These are phyloP conservation scores for Lichtheimia hyalospora DNA, from an alignment of 371 early-diverging fungal genomes.

Conservation along the genomic window DNA sequence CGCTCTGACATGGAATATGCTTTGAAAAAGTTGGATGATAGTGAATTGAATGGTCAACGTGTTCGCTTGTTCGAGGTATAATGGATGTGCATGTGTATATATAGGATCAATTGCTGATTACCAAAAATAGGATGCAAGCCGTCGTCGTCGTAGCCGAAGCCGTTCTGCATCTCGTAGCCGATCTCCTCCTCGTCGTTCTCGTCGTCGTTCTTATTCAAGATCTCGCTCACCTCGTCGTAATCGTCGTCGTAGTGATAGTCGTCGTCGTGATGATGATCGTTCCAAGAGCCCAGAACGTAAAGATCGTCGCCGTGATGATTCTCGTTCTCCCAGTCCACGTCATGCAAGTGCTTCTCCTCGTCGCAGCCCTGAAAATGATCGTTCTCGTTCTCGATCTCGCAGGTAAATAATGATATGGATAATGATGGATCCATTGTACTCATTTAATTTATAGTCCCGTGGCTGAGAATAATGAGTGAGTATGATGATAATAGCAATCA, in stretches of 20 bases:
- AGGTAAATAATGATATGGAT: background rate
- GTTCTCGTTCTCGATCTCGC: background rate
- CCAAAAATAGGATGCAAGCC: conserved; percentile 33
- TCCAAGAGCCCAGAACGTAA: background rate
- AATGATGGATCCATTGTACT: background rate
- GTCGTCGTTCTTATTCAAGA: conserved; percentile 30
- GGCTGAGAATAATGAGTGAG: too few relatives aligned
- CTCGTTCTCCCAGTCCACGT: background rate
- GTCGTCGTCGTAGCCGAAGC: conserved; percentile 39
- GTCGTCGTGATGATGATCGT: conserved; percentile 2
- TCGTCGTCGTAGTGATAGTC: conserved; percentile 22
- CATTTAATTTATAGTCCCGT: background rate
- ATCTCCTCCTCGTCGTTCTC: conserved; percentile 37
- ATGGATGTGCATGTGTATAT: conserved; percentile 12
- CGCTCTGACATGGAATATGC: conserved; percentile 86
- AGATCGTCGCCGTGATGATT: background rate
- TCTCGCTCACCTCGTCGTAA: conserved; percentile 37
- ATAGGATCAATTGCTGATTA: background rate
- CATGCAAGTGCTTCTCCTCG: background rate
- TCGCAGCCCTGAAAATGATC: background rate
- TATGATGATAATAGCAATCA: too few relatives aligned
- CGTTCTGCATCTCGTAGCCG: conserved; percentile 40
- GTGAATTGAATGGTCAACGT: conserved; percentile 81
- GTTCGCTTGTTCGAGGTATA: conserved; percentile 79
- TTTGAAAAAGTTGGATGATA: conserved; percentile 80